Base-by-base conservation (phyloP, 1,284 basidiomycete species). In the Inonotus obliquus region DNA sequence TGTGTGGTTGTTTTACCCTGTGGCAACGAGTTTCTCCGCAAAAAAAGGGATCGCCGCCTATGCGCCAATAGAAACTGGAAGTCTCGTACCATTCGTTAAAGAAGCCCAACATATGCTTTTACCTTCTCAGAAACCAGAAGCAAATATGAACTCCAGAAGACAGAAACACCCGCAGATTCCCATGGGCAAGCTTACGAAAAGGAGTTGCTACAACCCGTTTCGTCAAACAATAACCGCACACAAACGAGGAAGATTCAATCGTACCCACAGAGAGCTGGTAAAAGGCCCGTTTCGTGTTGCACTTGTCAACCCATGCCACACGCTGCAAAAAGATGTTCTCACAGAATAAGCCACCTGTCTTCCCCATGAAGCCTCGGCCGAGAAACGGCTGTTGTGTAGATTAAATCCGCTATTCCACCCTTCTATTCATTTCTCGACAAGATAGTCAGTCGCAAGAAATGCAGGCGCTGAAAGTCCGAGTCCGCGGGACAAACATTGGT, bases 1-100 rank as follows among this genome's bases (percentile, higher is more conserved):
- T n/a, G 1, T 23, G 17, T 14, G 25, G 19, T 32, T 10, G 11
- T 49, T 19, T 27, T 21, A 19, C 35, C 41, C 47, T 58, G 56
- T 58, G 56, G 56, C 56, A 58, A 49, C 56, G 23, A 45, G 45
- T 58, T 58, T 58, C 32, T 21, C 47, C 29, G 4, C 35, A 32
- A 21, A 58, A 32, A 58, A 23, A 49, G 27, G 25, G 56, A 58
- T 58, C 56, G 56, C 47, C 56, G 47, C 5, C 38, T 2, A 17
- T 41, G n/a, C 25, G 39, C 45, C 54, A 13, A n/a, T 14, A 21
- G 23, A 29, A 21, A 11, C 41, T 44, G 17, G 19, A 6, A 44
- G 17, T 39, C 56, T 57, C 44, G 45, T 58, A 27, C 23, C 10
- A 11, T 48, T 45, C 21, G 11, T 11, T 35, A 21, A 49, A 37